A percentile compares a stretch with the other conserved stretches of the same genome.
phyloP scores from a whole-genome alignment of 352 stramenopile genomes.

The Pythium periplocum region DNA sequence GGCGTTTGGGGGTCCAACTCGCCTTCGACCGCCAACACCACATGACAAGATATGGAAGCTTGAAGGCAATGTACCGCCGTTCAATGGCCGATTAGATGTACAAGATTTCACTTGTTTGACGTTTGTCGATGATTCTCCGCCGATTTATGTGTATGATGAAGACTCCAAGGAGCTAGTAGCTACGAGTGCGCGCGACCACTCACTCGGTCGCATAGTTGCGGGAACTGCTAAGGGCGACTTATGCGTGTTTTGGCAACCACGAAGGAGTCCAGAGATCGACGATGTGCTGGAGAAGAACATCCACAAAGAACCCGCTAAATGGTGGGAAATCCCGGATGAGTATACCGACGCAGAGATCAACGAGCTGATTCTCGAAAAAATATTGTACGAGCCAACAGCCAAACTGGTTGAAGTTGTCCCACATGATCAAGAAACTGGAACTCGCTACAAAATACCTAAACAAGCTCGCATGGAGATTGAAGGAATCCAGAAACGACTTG shows the following conservation, averaged over 20 bases:
- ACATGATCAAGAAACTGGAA: slow-evolving; percentile 56
- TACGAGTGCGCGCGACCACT: slow-evolving; percentile 42
- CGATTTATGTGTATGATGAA: slow-evolving; percentile 54
- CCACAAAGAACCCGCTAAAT: slow-evolving; percentile 50
- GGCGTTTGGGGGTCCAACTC: slow-evolving; percentile 45
- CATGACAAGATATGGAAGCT: slow-evolving; percentile 70
- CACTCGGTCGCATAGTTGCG: slow-evolving; percentile 51
- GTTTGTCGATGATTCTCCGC: slow-evolving; percentile 67
- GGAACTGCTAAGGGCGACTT: slow-evolving; percentile 60
- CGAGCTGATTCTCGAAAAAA: slow-evolving; percentile 51
- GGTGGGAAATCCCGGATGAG: slow-evolving; percentile 71
- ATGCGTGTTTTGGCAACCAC: slow-evolving; percentile 64
- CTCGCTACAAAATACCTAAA: slow-evolving; percentile 56
- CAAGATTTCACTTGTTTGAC: slow-evolving; percentile 66
- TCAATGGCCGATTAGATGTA: slow-evolving; percentile 56
- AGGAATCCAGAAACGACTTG: slow-evolving; percentile 38
- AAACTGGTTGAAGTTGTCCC: slow-evolving; percentile 58
- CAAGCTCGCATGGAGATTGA: slow-evolving; percentile 54
- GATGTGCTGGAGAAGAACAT: slow-evolving; percentile 21
- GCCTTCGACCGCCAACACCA: slow-evolving; percentile 41
- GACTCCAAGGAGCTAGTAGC: slow-evolving; percentile 34
- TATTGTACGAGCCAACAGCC: slow-evolving; percentile 49
- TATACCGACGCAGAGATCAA: slow-evolving; percentile 61
- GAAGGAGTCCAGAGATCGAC: slow-evolving; percentile 28
- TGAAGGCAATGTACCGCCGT: slow-evolving; percentile 66